Evolutionary conservation across 306 rosid genomes (phyloP), one percentile per base, ranked within the genome.

Genomic region (Vigna unguiculata): DNA sequence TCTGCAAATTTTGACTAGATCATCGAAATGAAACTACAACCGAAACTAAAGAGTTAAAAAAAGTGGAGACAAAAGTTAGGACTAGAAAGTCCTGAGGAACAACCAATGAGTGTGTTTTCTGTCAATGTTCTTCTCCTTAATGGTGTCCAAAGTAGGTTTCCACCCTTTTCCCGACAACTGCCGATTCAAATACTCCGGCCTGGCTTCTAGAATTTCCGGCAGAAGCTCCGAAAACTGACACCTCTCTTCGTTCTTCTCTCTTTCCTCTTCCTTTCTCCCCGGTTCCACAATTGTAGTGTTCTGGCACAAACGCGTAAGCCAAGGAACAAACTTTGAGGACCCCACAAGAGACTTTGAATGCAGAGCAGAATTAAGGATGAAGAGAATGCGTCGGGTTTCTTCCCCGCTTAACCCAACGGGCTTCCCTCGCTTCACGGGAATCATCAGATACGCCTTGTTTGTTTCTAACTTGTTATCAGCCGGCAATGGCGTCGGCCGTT

Each of bases 121-220:
- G 40, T 88, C 90, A 48, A 81, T 61, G 70, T 83, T 87, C 86
- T 83, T 89, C 90, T 95, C 98, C 78, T 75, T 86, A 8, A 95
- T 95, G 8, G 98, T 84, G 43, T 90, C 97, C 90, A 95, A 87
- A 40, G 84, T 88, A 21, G 98, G 98, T 76, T 89, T 95, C 98
- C 98, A 95, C 20, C 79, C 90, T 48, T 84, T 89, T 25, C 90
- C 93, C 0, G 98, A 92, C 3, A 90, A 53, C 67, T 92, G 91
- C 84, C 92, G 80, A 36, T 81, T 89, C 91, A 92, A 78, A 88
- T 84, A 92, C 8, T 89, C 91, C 1, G 96, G 93, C 66, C 85
- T 89, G 22, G 52, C 86, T 65, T 85, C 92, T 51, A 67, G 71
- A 9, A 59, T 62, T 47, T 83, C 96, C 1, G 76, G 65, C 74